A percentile compares a stretch with the other conserved stretches of the same genome.
Evolutionary conservation across 2,329 filamentous ascomycete species (phyloP).

Genomic region (Botryotinia narcissicola): DNA sequence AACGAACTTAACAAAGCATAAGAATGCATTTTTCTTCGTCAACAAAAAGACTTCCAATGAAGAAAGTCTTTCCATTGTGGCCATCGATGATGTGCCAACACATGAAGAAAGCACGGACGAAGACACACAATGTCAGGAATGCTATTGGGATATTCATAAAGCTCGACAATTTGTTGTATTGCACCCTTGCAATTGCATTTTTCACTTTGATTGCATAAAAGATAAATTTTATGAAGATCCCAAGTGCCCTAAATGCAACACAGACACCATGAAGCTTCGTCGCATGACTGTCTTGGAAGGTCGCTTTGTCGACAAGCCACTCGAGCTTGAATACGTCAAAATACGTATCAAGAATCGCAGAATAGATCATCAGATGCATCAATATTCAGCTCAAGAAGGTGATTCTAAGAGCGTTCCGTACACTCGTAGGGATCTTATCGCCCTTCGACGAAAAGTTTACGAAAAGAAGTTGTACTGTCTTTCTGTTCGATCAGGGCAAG

Average conservation of each 20-base stretch:
- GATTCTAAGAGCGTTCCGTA: rapidly evolving
- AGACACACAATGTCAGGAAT: not conserved
- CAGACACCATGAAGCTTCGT: not conserved
- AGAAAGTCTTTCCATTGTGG: not conserved
- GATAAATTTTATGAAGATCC: not conserved
- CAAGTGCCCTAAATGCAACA: not conserved
- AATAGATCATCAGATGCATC: not conserved
- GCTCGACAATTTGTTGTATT: not conserved
- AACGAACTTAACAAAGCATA: not conserved
- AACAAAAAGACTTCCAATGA: not conserved
- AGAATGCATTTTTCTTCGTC: not conserved
- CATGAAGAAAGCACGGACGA: not conserved
- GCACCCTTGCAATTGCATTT: not conserved
- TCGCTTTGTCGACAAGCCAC: not conserved
- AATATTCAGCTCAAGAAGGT: too few species aligned
- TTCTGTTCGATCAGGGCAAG: not conserved
- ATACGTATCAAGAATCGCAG: not conserved
- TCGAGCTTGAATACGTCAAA: not conserved
- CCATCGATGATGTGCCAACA: too few species aligned
- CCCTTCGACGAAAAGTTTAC: not conserved
- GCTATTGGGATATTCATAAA: not conserved
- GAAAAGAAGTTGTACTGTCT: not conserved
- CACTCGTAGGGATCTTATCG: not conserved
- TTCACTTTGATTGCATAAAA: not conserved
- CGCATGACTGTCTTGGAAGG: not conserved